These are phyloP conservation scores for Wickerhamiella spandovensis DNA, from an alignment of 805 yeast species.

Conservation along the genomic window DNA sequence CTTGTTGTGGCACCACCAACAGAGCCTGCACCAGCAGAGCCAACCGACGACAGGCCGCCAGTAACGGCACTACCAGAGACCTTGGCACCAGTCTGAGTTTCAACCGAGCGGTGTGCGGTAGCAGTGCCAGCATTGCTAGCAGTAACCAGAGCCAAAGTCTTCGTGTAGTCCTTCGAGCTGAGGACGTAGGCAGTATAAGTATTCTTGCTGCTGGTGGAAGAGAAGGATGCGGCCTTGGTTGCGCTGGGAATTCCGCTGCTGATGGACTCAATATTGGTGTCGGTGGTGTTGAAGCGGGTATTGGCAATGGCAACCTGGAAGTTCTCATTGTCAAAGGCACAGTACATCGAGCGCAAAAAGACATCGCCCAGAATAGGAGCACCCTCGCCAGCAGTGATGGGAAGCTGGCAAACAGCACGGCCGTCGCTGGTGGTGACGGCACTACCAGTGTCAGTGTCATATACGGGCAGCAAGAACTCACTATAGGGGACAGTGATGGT, in stretches of 20 bases:
- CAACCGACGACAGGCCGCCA: background rate
- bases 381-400: background rate
- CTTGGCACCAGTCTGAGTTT: background rate
- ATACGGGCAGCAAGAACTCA: background rate
- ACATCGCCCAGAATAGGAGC: conserved; percentile 47
- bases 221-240: conserved; percentile 13
- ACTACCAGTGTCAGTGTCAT: background rate
- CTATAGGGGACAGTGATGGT: conserved; percentile 5
- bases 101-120: background rate
- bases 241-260: conserved; percentile 13
- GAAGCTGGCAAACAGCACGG: background rate
- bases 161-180: background rate
- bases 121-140: background rate
- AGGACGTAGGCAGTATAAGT: background rate
- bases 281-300: conserved; percentile 23
- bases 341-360: conserved; percentile 52
- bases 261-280: conserved; percentile 15
- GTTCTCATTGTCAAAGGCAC: conserved; percentile 55
- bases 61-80: background rate
- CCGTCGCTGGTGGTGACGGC: background rate
- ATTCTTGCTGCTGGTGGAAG: background rate
- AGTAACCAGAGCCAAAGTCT: background rate
- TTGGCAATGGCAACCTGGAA: conserved; percentile 45
- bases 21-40: background rate
- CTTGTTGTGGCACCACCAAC: too few species aligned